Conservation (phyloP, 2,329 filamentous ascomycete species). For the Penicillium sp. region DNA sequence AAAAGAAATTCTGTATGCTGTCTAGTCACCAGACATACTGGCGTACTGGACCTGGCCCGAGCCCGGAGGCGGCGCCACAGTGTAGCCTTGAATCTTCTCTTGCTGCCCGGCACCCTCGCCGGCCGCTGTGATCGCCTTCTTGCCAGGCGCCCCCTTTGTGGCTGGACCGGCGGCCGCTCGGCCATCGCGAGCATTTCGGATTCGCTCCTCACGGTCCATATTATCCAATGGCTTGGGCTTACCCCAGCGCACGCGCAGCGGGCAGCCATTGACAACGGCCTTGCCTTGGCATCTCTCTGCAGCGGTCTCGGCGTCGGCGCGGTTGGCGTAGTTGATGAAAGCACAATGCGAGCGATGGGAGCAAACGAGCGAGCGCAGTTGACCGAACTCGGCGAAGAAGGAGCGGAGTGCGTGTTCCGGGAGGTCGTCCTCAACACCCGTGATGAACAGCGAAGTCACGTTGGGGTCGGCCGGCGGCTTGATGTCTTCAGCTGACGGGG, state of each 20-base stretch:
- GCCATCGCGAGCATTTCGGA: slow-evolving; percentile 80
- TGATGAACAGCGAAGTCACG: slow-evolving; percentile 92
- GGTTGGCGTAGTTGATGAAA: slow-evolving; percentile 90
- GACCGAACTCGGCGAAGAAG: slow-evolving; percentile 87
- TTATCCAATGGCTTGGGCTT: slow-evolving; percentile 89
- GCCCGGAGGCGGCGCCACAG: slow-evolving; percentile 79
- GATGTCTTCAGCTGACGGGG: slow-evolving; percentile 84
- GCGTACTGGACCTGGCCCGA: slow-evolving; percentile 80
- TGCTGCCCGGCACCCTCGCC: slow-evolving; percentile 53
- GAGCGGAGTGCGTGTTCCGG: slow-evolving; percentile 90
- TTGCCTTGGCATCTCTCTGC: slow-evolving; percentile 84
- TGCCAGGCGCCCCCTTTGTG: slow-evolving; percentile 48
- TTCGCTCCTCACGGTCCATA: slow-evolving; percentile 84
- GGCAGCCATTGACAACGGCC: slow-evolving; percentile 88
- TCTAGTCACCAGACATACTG: slow-evolving; percentile 80
- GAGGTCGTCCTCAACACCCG: slow-evolving; percentile 93
- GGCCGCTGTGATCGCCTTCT: slow-evolving; percentile 43
- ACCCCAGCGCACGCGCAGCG: slow-evolving; percentile 88
- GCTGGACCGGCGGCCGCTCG: slow-evolving; percentile 61
- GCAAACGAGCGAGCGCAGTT: slow-evolving; percentile 90
- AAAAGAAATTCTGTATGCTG: slow-evolving; percentile 6
- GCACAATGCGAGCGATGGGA: slow-evolving; percentile 97
- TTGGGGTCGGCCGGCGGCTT: slow-evolving; percentile 81
- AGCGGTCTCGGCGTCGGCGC: slow-evolving; percentile 83
- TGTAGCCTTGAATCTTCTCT: slow-evolving; percentile 45